Evolutionary conservation across 2,329 filamentous ascomycete species (phyloP).

Genomic region (Apiospora phragmitis): DNA sequence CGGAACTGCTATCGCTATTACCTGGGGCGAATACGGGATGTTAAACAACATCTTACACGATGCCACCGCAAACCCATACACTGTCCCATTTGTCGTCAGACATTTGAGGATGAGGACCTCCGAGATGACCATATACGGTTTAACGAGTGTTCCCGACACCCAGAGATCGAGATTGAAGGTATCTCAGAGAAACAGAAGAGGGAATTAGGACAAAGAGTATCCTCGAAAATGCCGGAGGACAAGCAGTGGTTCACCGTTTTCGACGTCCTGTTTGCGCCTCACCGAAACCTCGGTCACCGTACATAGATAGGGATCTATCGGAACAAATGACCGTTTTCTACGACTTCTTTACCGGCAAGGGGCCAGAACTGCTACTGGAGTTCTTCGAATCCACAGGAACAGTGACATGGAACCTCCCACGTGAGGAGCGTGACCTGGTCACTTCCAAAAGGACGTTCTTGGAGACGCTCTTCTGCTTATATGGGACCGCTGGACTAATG

Average conservation of each 20-base stretch:
- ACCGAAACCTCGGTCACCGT: slow-evolving; percentile 23
- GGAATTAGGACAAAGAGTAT: slow-evolving; percentile 21
- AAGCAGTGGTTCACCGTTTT: slow-evolving; percentile 32
- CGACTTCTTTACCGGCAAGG: slow-evolving; percentile 19
- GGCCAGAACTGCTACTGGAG: slow-evolving; percentile 18
- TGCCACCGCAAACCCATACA: slow-evolving; percentile 28
- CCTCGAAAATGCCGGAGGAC: slow-evolving; percentile 21
- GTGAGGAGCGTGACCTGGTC: slow-evolving; percentile 20
- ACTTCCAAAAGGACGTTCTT: slow-evolving; percentile 18
- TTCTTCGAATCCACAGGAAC: slow-evolving; percentile 18
- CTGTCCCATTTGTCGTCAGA: slow-evolving; percentile 26
- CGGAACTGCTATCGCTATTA: slow-evolving; percentile 28
- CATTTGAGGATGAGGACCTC: slow-evolving; percentile 22
- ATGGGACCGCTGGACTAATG: slow-evolving; percentile 21
- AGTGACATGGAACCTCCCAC: slow-evolving; percentile 11
- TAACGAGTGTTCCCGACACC: slow-evolving; percentile 13
- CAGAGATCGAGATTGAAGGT: slow-evolving; percentile 17
- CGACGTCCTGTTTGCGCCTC: slow-evolving; percentile 25
- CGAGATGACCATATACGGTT: slow-evolving; percentile 21
- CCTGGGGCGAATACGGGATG: slow-evolving; percentile 28
- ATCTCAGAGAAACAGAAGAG: slow-evolving; percentile 27
- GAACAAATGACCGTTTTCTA: slow-evolving; percentile 22
- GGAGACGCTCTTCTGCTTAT: slow-evolving; percentile 21
- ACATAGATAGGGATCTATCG: slow-evolving; percentile 24
- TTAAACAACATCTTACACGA: slow-evolving; percentile 30